Conservation (phyloP, 73 alveolate genomes). For the Stentor coeruleus region DNA sequence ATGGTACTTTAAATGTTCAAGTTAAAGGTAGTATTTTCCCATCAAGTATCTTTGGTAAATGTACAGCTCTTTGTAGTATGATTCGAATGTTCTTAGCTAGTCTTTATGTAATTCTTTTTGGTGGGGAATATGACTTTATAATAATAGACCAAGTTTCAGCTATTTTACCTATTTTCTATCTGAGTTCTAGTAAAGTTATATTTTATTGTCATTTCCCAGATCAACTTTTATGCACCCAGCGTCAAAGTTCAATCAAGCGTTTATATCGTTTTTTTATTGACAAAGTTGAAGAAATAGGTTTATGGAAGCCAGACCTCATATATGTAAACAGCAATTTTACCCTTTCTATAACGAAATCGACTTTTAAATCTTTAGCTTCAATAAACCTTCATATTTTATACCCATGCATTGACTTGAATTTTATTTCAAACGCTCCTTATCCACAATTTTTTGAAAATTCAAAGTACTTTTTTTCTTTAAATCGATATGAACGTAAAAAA, state of each 20-base stretch:
- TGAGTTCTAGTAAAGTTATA: conserved; percentile 69
- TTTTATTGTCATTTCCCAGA: conserved; percentile 99
- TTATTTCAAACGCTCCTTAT: conserved; percentile 46
- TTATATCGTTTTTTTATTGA: conserved; percentile 85
- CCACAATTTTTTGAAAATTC: conserved; percentile 42
- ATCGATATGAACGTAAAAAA: conserved; percentile 96
- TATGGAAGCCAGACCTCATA: conserved; percentile 57
- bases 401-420: conserved; percentile 51
- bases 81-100: conserved; percentile 88
- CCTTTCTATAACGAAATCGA: conserved; percentile 49
- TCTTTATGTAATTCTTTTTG: conserved; percentile 84
- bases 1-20: conserved; percentile 79
- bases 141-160: conserved; percentile 93
- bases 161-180: conserved; percentile 81
- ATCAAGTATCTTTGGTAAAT: conserved; percentile 75
- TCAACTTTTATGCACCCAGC: conserved; percentile 86
- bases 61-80: conserved; percentile 89
- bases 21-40: conserved; percentile 90
- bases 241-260: conserved; percentile 67
- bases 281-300: conserved; percentile 65
- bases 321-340: conserved; percentile 72
- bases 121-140: conserved; percentile 84
- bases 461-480: conserved; percentile 73
- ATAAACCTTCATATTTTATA: conserved; percentile 34
- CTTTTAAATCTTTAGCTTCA: conserved; percentile 15